Percentiles rank a stretch among this genome's conserved stretches.
Evolutionary conservation across 2,329 filamentous ascomycete genomes (phyloP).

Genomic region (Epichloe gansuensis): DNA sequence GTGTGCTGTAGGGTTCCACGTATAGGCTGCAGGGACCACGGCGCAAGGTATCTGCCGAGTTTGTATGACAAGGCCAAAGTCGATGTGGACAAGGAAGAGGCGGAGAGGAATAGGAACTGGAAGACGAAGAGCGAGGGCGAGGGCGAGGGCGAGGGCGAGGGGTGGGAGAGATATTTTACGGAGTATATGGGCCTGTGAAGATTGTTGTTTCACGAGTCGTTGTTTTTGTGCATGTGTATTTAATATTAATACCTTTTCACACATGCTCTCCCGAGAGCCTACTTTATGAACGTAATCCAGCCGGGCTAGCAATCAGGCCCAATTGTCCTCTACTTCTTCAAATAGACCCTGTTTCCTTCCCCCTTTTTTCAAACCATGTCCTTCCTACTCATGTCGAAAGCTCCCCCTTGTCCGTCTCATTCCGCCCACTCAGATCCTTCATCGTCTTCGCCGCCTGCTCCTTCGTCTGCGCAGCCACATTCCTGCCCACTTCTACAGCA

Average conservation of each 20-base stretch:
- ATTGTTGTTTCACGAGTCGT: background rate
- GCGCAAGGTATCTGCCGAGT: conserved; percentile 45
- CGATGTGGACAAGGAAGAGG: conserved; percentile 24
- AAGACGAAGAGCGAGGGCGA: conserved; percentile 13
- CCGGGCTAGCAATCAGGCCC: background rate
- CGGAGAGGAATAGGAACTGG: conserved; percentile 20
- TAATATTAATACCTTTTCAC: too few relatives aligned
- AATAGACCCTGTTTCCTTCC: background rate
- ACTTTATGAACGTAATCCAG: too few relatives aligned
- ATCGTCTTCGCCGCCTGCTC: conserved; percentile 14
- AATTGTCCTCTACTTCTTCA: background rate
- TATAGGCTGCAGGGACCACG: conserved; percentile 32
- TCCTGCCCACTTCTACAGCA: background rate
- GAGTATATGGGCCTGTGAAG: background rate
- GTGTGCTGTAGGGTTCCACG: too few relatives aligned
- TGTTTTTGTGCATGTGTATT: too few relatives aligned
- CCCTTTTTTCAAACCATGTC: too few relatives aligned
- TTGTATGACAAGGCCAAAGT: conserved; percentile 58
- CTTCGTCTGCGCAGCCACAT: conserved; percentile 7
- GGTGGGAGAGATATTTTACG: background rate
- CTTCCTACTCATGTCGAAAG: conserved; percentile 17
- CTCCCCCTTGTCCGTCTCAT: conserved; percentile 16
- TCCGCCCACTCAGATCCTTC: conserved; percentile 20
- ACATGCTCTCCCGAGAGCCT: too few relatives aligned
- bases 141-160: conserved; percentile 17